Base-by-base conservation (phyloP, 2,329 filamentous ascomycete genomes). In the Ploettnerulaceae sp. region DNA sequence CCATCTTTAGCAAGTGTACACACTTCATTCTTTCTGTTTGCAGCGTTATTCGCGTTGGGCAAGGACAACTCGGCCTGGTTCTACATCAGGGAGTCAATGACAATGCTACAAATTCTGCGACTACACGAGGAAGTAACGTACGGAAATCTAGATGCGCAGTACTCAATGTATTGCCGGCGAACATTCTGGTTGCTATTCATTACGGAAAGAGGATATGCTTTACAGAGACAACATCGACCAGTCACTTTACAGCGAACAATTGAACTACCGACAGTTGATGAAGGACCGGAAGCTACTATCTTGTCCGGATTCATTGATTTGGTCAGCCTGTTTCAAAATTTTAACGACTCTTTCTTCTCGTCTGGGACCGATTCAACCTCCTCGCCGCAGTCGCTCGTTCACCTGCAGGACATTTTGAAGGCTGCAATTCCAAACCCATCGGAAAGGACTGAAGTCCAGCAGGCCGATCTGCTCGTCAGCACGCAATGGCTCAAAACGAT, bases 381-480 rank as follows among this genome's bases (percentile, higher is more conserved):
- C 17, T 49, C 43, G 11, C 25, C 38, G 4, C 47, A 47, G 24
- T 46, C 43, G 44, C 39, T 51, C 11, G 25, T 54, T 5, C 42
- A 50, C 25, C 42, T 53, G 1, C 51, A 54, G 36, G 48, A 52
- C 21, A 39, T 49, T 15, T 18, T 55, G 4, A 47, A 45, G 29
- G 38, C 31, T 28, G 34, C 47, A 7, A 47, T 51, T 3, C 45
- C 48, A 11, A 40, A 53, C 33, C 33, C 47, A 7, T 37, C 38
- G 2, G 36, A 51, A 9, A 52, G 58, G 14, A 51, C 81, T 81
- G 52, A 75, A 73, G 35, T 79, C 80, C 52, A 56, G 22, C 44
- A 56, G 37, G 54, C 54, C 2, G 54, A 56, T 40, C 25, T 56
- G 2, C 49, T 52, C 6, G 43, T 56, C 29, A 54, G 49, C n/a